Conservation (phyloP, 2,329 filamentous ascomycete genomes). For the Xylaria sp. region DNA sequence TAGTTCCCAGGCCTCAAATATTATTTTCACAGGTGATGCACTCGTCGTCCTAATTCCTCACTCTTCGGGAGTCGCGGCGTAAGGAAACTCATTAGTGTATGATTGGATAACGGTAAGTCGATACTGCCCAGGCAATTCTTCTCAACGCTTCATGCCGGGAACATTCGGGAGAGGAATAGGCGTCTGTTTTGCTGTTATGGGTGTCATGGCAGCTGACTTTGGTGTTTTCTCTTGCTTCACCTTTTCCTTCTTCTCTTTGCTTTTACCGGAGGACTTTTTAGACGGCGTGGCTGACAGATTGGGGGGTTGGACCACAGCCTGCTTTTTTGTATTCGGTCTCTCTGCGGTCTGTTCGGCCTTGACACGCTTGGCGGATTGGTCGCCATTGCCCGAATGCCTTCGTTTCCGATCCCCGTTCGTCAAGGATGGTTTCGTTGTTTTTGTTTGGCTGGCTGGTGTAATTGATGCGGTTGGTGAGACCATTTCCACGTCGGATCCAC, state of each 20-base stretch:
- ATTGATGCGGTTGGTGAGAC: conserved; percentile 43
- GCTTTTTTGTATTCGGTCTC: conserved; percentile 36
- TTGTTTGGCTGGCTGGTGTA: conserved; percentile 26
- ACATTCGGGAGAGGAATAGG: conserved; percentile 36
- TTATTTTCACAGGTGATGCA: too few relatives aligned
- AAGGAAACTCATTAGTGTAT: too few relatives aligned
- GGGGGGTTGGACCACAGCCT: conserved; percentile 44
- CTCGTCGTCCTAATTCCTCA: too few relatives aligned
- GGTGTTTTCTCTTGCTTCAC: conserved; percentile 36
- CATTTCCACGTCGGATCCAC: conserved; percentile 54
- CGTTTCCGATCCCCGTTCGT: conserved; percentile 43
- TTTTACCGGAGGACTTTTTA: conserved; percentile 33
- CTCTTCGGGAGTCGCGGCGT: too few relatives aligned
- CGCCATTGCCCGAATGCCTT: conserved; percentile 45
- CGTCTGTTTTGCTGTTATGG: conserved; percentile 31
- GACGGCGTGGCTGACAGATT: conserved; percentile 32
- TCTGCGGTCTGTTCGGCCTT: conserved; percentile 30
- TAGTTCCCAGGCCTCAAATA: too few relatives aligned
- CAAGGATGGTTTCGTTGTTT: conserved; percentile 35
- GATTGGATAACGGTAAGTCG: too few relatives aligned
- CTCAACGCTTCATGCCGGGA: conserved; percentile 37
- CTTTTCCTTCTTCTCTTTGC: conserved; percentile 40
- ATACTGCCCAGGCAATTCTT: too few relatives aligned
- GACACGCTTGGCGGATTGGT: conserved; percentile 38
- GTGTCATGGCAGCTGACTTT: conserved; percentile 24